phyloP scores from a whole-genome alignment of 1,139 yeast species.

The Candida tunisiensis region DNA sequence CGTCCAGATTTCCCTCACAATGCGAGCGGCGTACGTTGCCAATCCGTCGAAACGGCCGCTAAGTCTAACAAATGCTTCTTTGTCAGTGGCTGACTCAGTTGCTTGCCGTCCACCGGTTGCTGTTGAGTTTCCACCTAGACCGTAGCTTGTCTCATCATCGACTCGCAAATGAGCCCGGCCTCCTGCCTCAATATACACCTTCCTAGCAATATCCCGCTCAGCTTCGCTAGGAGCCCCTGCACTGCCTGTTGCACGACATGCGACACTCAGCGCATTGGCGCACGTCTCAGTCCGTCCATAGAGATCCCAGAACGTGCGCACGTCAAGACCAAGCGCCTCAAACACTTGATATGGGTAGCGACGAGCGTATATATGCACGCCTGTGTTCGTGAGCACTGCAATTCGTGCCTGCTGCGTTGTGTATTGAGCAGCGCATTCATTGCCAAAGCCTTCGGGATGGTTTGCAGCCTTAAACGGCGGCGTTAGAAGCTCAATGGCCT shows the following conservation, averaged over 20 bases:
- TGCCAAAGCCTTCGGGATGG: constrained; percentile 65
- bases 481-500: constrained; percentile 54
- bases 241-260: constrained; percentile 34
- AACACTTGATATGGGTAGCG: constrained; percentile 69
- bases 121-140: no score
- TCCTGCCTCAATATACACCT: no score
- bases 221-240: no score
- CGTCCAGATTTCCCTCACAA: constrained; percentile 74
- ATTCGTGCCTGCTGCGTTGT: constrained; percentile 35
- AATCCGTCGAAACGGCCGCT: constrained; percentile 90
- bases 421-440: constrained; percentile 75
- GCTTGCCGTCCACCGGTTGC: no score
- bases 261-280: constrained; percentile 63
- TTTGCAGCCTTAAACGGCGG: constrained; percentile 56
- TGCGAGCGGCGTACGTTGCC: constrained; percentile 62
- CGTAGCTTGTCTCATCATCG: no score
- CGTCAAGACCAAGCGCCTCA: constrained; percentile 43
- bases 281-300: constrained; percentile 69
- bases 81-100: no score
- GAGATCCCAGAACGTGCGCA: constrained; percentile 31
- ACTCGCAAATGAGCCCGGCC: no score
- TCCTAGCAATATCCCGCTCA: no score
- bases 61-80: constrained; percentile 43
- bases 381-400: constrained; percentile 68
- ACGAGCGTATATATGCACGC: constrained; percentile 60